Evolutionary conservation across 164 flowering plant species (phyloP).

Genomic region (Annona cherimola): DNA sequence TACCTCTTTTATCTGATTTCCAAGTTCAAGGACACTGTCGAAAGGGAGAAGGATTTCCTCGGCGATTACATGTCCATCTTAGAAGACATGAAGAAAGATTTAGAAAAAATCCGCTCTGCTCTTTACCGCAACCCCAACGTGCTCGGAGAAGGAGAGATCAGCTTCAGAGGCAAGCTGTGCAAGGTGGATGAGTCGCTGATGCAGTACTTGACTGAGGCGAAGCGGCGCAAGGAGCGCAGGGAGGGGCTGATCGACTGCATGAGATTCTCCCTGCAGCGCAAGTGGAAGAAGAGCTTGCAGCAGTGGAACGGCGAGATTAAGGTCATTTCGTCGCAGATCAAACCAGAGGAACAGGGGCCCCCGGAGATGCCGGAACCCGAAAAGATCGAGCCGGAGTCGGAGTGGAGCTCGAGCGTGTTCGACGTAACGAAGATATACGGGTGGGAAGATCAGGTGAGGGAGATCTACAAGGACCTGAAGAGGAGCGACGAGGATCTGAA

Average conservation of each 20-base stretch:
- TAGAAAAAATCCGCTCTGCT: too few species aligned
- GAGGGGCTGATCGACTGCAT: not conserved
- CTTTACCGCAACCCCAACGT: too few species aligned
- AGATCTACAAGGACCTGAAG: not conserved
- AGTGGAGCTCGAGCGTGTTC: not conserved
- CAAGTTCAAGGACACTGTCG: too few species aligned
- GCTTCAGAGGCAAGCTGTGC: too few species aligned
- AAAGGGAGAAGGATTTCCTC: too few species aligned
- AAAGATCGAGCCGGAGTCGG: not conserved
- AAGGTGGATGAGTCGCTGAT: not conserved
- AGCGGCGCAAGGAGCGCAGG: not conserved
- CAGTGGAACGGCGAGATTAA: not conserved
- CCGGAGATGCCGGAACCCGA: too few species aligned
- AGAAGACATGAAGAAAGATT: too few species aligned
- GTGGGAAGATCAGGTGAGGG: not conserved
- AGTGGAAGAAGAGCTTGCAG: not conserved
- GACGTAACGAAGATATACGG: constrained; percentile 4
- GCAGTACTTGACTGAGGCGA: not conserved
- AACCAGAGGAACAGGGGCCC: not conserved
- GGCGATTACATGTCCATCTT: too few species aligned
- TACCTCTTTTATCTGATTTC: too few species aligned
- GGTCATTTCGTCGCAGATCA: not conserved
- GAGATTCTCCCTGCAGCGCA: not conserved
- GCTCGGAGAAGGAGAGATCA: too few species aligned
- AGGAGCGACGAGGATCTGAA: not conserved